These are phyloP conservation scores for Termitomyces sp. DNA, from an alignment of 768 basidiomycete genomes.

Conservation along the genomic window DNA sequence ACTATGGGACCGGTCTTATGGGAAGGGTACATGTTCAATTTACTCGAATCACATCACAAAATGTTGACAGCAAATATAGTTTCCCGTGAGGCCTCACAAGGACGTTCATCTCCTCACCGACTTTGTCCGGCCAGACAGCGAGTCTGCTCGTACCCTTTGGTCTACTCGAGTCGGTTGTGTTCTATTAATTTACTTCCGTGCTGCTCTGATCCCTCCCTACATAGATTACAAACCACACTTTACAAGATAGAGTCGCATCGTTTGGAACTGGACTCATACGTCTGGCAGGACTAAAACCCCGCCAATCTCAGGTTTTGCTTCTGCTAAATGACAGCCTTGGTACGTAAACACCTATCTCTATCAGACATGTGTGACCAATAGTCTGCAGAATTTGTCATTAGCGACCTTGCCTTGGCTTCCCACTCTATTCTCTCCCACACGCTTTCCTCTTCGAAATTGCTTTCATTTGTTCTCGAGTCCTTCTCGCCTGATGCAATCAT, in stretches of 20 bases:
- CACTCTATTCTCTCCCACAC: slow-evolving; percentile 69
- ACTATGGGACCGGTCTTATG: slow-evolving; percentile 83
- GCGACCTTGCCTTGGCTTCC: slow-evolving; percentile 74
- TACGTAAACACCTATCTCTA: slow-evolving; percentile 23
- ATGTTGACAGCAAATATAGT: slow-evolving; percentile 40
- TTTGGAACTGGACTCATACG: slow-evolving; percentile 72
- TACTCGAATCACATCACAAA: slow-evolving; percentile 1
- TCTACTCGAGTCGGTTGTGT: slow-evolving; percentile 55
- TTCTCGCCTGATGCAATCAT: slow-evolving; percentile 75
- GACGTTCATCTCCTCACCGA: slow-evolving; percentile 67
- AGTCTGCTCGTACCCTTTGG: slow-evolving; percentile 75
- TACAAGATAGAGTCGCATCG: slow-evolving; percentile 67
- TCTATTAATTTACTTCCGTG: neutral
- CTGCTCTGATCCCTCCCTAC: neutral
- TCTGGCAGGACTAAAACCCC: slow-evolving; percentile 49
- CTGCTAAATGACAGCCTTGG: slow-evolving; percentile 79
- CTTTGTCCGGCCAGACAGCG: slow-evolving; percentile 62
- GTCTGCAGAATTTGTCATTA: slow-evolving; percentile 66
- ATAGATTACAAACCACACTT: slow-evolving; percentile 70
- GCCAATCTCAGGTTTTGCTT: slow-evolving; percentile 67
- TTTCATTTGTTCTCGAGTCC: slow-evolving; percentile 60
- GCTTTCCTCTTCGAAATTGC: slow-evolving; percentile 53
- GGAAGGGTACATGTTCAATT: slow-evolving; percentile 57
- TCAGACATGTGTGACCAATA: neutral
- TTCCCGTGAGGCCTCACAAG: slow-evolving; percentile 69